These are phyloP conservation scores for Rugonectria rugulosa DNA, from an alignment of 2,329 filamentous ascomycete genomes.

Conservation along the genomic window DNA sequence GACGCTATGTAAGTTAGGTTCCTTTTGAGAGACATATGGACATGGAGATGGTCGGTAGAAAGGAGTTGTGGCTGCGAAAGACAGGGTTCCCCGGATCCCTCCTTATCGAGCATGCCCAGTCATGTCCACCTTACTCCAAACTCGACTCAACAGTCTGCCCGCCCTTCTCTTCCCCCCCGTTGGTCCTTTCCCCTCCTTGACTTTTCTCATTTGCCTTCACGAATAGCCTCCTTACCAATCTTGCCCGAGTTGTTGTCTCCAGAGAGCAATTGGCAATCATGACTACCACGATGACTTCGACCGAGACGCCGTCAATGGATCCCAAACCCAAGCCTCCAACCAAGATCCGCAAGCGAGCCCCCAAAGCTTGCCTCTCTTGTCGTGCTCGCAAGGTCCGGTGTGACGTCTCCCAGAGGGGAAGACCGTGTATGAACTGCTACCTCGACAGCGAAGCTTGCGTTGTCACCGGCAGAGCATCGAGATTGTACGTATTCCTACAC, in stretches of 20 bases:
- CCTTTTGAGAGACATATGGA: neutral
- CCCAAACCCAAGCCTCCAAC: slow-evolving; percentile 42
- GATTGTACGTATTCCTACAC: slow-evolving; percentile 10
- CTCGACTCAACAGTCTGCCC: slow-evolving; percentile 14
- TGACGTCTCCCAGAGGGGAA: slow-evolving; percentile 57
- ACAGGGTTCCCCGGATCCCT: neutral
- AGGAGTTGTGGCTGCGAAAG: no score
- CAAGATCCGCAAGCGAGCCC: slow-evolving; percentile 54
- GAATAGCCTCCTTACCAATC: neutral
- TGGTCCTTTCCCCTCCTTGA: neutral
- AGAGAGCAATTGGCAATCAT: slow-evolving; percentile 3
- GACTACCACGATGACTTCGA: slow-evolving; percentile 14
- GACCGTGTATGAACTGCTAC: slow-evolving; percentile 61
- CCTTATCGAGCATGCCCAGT: no score
- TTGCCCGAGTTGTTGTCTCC: neutral
- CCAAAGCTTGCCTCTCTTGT: slow-evolving; percentile 61
- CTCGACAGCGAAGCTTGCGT: slow-evolving; percentile 56
- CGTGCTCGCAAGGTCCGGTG: slow-evolving; percentile 60
- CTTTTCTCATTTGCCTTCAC: neutral
- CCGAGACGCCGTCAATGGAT: slow-evolving; percentile 32
- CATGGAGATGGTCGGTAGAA: neutral
- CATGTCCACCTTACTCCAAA: slow-evolving; percentile 22
- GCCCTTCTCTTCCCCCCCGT: slow-evolving; percentile 13
- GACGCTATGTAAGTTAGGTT: no score
- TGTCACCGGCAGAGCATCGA: slow-evolving; percentile 46